Conservation (phyloP, 805 yeast genomes). For the Saccharomyces jurei region DNA sequence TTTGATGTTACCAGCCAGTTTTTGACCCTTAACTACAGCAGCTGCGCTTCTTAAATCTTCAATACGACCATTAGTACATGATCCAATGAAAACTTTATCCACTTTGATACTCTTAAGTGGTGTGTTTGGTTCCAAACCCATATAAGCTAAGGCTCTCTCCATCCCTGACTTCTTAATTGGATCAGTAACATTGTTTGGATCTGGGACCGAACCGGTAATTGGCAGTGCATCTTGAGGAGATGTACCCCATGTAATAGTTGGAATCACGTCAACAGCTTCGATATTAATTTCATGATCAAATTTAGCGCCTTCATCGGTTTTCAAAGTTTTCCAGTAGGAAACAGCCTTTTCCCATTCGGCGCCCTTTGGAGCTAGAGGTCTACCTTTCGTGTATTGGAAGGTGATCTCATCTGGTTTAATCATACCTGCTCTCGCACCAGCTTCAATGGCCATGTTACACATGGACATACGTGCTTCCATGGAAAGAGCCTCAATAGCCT, state of each 20-base stretch:
- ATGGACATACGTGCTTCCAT: slow-evolving; percentile 99
- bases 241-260: slow-evolving; percentile 99
- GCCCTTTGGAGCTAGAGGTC: slow-evolving; percentile 92
- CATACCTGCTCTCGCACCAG: slow-evolving; percentile 99
- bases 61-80: slow-evolving; percentile 95
- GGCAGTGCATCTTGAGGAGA: slow-evolving; percentile 99
- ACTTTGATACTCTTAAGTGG: slow-evolving; percentile 66
- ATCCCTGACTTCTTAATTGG: slow-evolving; percentile 74
- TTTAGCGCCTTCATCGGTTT: slow-evolving; percentile 81
- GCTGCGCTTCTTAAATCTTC: slow-evolving; percentile 97
- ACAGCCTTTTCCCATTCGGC: slow-evolving; percentile 94
- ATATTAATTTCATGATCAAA: slow-evolving; percentile 80
- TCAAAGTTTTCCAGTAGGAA: slow-evolving; percentile 80
- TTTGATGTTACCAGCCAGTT: slow-evolving; percentile 73
- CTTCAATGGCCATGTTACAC: slow-evolving; percentile 98
- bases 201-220: slow-evolving; percentile 83
- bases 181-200: slow-evolving; percentile 67
- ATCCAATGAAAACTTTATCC: slow-evolving; percentile 95
- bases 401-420: slow-evolving; percentile 91
- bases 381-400: slow-evolving; percentile 79
- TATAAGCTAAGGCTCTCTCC: slow-evolving; percentile 85
- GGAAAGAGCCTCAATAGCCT: slow-evolving; percentile 79
- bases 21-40: slow-evolving; percentile 79
- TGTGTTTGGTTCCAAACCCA: slow-evolving; percentile 81
- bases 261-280: slow-evolving; percentile 77